Evolutionary conservation across 306 rosid species (phyloP).

Genomic region (Sechiopsis laciniata): DNA sequence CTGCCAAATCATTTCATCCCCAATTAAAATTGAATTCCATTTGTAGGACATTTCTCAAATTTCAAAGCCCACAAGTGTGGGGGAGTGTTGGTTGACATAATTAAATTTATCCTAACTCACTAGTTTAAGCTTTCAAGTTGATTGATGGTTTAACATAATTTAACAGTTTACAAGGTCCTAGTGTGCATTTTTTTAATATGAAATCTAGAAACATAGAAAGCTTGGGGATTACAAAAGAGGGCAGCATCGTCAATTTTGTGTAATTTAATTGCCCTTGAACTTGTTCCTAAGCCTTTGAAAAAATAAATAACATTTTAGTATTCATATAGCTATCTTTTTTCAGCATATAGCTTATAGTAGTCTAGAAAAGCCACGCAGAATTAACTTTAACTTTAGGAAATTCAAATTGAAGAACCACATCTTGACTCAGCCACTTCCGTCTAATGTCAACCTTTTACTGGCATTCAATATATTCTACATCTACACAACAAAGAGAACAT

Average conservation of each 20-base stretch:
- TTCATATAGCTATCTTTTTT: background rate
- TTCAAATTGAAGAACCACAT: background rate
- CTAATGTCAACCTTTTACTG: background rate
- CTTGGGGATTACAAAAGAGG: background rate
- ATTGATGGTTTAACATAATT: too few species aligned
- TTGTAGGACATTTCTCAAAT: too few species aligned
- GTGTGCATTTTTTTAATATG: background rate
- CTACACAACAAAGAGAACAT: background rate
- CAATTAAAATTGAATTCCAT: too few species aligned
- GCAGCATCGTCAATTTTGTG: background rate
- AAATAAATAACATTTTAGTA: background rate
- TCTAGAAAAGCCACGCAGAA: background rate
- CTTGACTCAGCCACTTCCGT: background rate
- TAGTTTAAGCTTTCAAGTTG: too few species aligned
- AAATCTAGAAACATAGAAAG: background rate
- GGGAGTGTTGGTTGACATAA: too few species aligned
- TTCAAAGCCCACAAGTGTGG: too few species aligned
- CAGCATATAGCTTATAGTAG: background rate
- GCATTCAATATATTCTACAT: background rate
- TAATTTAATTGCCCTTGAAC: background rate
- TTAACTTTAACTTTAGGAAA: background rate
- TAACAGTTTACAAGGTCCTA: background rate
- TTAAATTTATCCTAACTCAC: too few species aligned
- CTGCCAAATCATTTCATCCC: too few species aligned
- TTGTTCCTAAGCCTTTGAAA: background rate